Percentiles rank a stretch among this genome's conserved stretches.
These are phyloP conservation scores for Lentinula boryana DNA, from an alignment of 768 basidiomycete genomes.

Conservation along the genomic window DNA sequence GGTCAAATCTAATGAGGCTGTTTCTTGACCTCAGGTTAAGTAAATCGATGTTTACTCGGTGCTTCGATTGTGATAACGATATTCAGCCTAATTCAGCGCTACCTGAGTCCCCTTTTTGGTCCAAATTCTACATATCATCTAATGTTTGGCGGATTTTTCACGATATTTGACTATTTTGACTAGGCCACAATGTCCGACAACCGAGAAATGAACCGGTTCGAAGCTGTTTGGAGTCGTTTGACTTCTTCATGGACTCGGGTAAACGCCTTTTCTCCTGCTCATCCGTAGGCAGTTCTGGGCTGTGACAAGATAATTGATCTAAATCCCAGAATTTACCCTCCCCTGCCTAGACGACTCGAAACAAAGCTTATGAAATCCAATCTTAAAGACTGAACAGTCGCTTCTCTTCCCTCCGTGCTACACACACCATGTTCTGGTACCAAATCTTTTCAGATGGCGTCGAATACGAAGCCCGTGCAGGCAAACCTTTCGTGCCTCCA, in stretches of 20 bases:
- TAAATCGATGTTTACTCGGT: too few relatives aligned
- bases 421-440: conserved; percentile 30
- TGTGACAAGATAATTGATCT: neutral
- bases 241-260: neutral
- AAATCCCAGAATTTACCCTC: neutral
- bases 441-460: conserved; percentile 40
- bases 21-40: too few relatives aligned
- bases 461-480: conserved; percentile 40
- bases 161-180: too few relatives aligned
- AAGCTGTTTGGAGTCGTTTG: too few relatives aligned
- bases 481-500: conserved; percentile 34
- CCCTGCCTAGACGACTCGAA: neutral
- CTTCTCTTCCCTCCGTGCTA: neutral
- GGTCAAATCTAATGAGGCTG: too few relatives aligned
- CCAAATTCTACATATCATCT: too few relatives aligned
- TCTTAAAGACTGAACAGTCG: neutral
- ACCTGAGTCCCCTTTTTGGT: too few relatives aligned
- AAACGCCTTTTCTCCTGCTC: neutral
- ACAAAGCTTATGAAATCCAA: neutral
- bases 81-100: too few relatives aligned
- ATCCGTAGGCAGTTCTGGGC: neutral
- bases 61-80: too few relatives aligned
- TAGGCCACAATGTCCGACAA: too few relatives aligned
- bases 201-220: too few relatives aligned
- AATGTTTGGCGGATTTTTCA: too few relatives aligned